A percentile compares a stretch with the other conserved stretches of the same genome.
phyloP scores from a whole-genome alignment of 345 rosid species.

The Limnanthes douglasii region DNA sequence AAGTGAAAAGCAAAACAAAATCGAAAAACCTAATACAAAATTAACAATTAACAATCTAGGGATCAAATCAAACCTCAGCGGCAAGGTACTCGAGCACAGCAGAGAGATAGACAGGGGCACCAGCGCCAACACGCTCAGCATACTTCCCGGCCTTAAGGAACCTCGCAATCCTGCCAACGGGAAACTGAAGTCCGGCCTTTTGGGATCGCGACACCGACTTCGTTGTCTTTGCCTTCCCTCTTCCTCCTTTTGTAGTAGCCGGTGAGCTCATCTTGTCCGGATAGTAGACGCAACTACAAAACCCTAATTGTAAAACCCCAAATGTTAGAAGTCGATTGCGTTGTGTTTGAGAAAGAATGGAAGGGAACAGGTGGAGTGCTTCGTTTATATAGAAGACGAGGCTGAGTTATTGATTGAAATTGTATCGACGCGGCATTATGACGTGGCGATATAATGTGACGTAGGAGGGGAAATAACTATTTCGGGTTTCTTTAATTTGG shows the following conservation, averaged over 20 bases:
- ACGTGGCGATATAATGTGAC: no score
- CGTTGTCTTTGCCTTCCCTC: slow-evolving; percentile 41
- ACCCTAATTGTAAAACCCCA: not conserved
- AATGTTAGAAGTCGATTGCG: not conserved
- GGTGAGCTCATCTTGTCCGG: slow-evolving; percentile 23
- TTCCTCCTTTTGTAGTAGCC: slow-evolving; percentile 28
- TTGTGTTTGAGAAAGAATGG: not conserved
- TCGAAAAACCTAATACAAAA: no score
- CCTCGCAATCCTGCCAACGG: slow-evolving; percentile 67
- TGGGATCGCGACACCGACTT: slow-evolving; percentile 51
- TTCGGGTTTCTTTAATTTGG: no score
- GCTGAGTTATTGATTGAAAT: slow-evolving; percentile 12
- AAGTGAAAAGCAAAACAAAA: not conserved
- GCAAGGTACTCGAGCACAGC: slow-evolving; percentile 82
- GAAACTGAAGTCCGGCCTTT: slow-evolving; percentile 66
- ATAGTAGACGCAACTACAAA: not conserved
- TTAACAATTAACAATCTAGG: not conserved
- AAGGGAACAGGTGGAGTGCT: not conserved
- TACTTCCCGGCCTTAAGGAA: slow-evolving; percentile 50
- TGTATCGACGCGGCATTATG: slow-evolving; percentile 10
- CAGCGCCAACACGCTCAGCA: slow-evolving; percentile 68
- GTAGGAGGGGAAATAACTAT: no score
- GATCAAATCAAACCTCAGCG: slow-evolving; percentile 30
- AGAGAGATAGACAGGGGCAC: slow-evolving; percentile 61
- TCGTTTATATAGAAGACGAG: slow-evolving; percentile 1